A percentile compares a stretch with the other conserved stretches of the same genome.
These are phyloP conservation scores for Myriosclerotinia duriaeana DNA, from an alignment of 2,329 filamentous ascomycete species.

Conservation along the genomic window DNA sequence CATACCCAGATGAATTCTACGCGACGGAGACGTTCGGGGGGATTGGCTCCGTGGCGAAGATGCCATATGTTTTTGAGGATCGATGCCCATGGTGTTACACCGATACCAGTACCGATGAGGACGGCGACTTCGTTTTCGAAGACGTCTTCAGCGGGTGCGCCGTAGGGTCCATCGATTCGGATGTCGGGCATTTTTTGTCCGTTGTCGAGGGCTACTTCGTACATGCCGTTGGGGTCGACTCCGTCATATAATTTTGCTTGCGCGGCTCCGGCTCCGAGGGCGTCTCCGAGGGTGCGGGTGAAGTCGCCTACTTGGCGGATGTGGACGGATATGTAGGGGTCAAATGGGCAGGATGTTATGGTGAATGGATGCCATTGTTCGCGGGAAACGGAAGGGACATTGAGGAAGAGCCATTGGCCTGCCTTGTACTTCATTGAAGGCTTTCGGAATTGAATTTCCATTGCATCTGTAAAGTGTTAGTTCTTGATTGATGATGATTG, in stretches of 20 bases:
- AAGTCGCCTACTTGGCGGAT: conserved; percentile 97
- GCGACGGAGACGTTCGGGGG: conserved; percentile 81
- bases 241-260: conserved; percentile 89
- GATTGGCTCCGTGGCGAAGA: conserved; percentile 83
- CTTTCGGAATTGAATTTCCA: conserved; percentile 96
- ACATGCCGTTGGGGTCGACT: conserved; percentile 93
- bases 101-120: conserved; percentile 82
- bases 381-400: conserved; percentile 82
- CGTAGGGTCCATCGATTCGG: conserved; percentile 92
- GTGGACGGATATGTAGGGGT: conserved; percentile 91
- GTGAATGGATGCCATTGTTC: conserved; percentile 99
- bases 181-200: conserved; percentile 88
- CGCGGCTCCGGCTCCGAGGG: conserved; percentile 84
- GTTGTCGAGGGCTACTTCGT: conserved; percentile 92
- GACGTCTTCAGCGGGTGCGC: conserved; percentile 94
- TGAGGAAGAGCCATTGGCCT: conserved; percentile 96
- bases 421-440: conserved; percentile 97
- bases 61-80: conserved; percentile 99
- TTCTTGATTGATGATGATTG: not conserved
- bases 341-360: conserved; percentile 96
- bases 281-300: conserved; percentile 88
- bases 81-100: conserved; percentile 81
- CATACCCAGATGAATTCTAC: conserved; percentile 99
- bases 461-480: conserved; percentile 64
- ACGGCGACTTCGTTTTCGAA: conserved; percentile 91